Evolutionary conservation across 169 alveolate species (phyloP), one percentile per base, ranked within the genome.

Genomic region (Plasmodium cynomolgi): DNA sequence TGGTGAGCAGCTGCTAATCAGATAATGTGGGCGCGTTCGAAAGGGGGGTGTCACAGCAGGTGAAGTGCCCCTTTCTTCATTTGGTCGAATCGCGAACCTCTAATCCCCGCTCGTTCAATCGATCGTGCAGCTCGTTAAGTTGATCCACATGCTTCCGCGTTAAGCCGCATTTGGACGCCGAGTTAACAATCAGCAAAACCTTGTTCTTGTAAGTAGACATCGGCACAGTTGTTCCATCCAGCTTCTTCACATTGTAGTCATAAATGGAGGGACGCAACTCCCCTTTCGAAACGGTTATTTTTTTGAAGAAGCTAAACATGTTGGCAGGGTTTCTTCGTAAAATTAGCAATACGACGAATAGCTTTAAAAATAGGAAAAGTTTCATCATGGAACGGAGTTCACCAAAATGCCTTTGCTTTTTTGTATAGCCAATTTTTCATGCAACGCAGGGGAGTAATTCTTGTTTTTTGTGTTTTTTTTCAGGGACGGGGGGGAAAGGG

Each of bases 161-260:
- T 85, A 85, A 85, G 4, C 93, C 93, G 41, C 93, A 85, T 31
- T 85, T 85, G n/a, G 93, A 85, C 26, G 93, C 93, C 0, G 93
- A 85, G 41, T 85, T 85, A 23, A 85, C 79, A 85, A 85, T 85
- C 75, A 85, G 37, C 26, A 85, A 54, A 74, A 74, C 84, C 41
- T 85, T 85, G 31, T 85, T 85, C 39, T 85, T 85, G 68, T 68
- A 85, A 6, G 3, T 74, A 50, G 93, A 85, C 93, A 85, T 85
- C 8, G 93, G 23, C 13, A 85, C 31, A 7, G 73, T 74, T 75
- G 80, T 74, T 17, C 83, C 83, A 74, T 74, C 77, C 41, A 85
- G 41, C 23, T 41, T 31, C 37, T 85, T 73, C 34, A 85, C 84
- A 20, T 85, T 62, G 68, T 85, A 85, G 17, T 85, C 93, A 74